phyloP scores from a whole-genome alignment of 352 stramenopile genomes.

The Phytophthora niederhauseri region DNA sequence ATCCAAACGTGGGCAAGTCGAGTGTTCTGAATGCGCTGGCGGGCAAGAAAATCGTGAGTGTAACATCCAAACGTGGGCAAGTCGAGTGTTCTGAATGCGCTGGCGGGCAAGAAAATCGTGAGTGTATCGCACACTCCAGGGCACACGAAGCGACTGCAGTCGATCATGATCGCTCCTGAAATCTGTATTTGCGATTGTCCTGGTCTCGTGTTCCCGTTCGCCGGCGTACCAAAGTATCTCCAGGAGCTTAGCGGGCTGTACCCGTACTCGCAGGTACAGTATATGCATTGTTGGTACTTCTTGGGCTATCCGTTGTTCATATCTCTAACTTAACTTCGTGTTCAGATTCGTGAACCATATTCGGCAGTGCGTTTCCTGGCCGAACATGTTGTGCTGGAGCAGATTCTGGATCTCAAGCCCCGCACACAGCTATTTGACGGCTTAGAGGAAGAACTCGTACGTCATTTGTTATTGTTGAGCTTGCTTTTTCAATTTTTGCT shows the following conservation, averaged over 20 bases:
- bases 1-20: slow-evolving; percentile 91
- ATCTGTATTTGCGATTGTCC: slow-evolving; percentile 90
- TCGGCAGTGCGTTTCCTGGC: slow-evolving; percentile 87
- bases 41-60: slow-evolving; percentile 88
- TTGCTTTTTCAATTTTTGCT: slow-evolving; percentile 1
- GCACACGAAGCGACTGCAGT: slow-evolving; percentile 88
- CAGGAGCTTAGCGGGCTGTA: slow-evolving; percentile 86
- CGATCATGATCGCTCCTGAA: slow-evolving; percentile 81
- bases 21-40: slow-evolving; percentile 87
- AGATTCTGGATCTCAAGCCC: slow-evolving; percentile 73
- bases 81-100: slow-evolving; percentile 85
- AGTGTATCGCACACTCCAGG: slow-evolving; percentile 88
- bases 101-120: slow-evolving; percentile 88
- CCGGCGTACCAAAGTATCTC: slow-evolving; percentile 79
- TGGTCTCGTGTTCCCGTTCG: slow-evolving; percentile 87
- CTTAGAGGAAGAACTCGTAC: slow-evolving; percentile 77
- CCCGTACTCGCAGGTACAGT: slow-evolving; percentile 75
- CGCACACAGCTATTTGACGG: slow-evolving; percentile 77
- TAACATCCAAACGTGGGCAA: slow-evolving; percentile 91
- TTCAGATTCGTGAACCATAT: slow-evolving; percentile 88
- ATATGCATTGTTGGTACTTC: neutral
- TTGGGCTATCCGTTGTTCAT: neutral
- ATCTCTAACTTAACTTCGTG: slow-evolving; percentile 1
- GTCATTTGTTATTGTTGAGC: slow-evolving; percentile 3
- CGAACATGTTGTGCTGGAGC: slow-evolving; percentile 75